phyloP scores from a whole-genome alignment of 1,139 yeast genomes.

The Lodderomyces elongisporus region DNA sequence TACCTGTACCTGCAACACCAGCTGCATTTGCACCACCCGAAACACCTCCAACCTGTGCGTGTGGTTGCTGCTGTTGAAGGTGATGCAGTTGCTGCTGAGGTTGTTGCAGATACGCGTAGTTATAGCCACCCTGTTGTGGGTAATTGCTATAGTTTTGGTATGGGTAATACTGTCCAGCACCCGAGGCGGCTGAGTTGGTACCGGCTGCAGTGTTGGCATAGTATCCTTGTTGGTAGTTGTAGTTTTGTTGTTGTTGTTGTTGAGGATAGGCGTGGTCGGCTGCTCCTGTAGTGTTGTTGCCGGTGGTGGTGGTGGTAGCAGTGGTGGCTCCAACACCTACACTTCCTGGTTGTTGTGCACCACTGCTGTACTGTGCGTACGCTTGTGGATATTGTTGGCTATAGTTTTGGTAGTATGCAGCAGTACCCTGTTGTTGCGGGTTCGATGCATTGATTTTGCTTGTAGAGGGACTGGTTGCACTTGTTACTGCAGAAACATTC shows the following conservation, averaged over 20 bases:
- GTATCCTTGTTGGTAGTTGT: slow-evolving; percentile 8
- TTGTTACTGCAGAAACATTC: slow-evolving; percentile 12
- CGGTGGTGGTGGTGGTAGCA: slow-evolving; percentile 13
- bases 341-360: slow-evolving; percentile 6
- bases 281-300: slow-evolving; percentile 13
- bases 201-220: slow-evolving; percentile 1
- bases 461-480: slow-evolving; percentile 11
- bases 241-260: slow-evolving; percentile 8
- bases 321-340: slow-evolving; percentile 8
- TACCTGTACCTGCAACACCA: no score
- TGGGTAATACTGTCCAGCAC: slow-evolving; percentile 2
- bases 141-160: slow-evolving; percentile 4
- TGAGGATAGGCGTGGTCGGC: slow-evolving; percentile 8
- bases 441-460: slow-evolving; percentile 10
- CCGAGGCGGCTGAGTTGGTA: not conserved
- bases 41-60: no score
- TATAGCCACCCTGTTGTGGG: slow-evolving; percentile 2
- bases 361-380: not conserved
- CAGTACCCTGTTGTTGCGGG: slow-evolving; percentile 9
- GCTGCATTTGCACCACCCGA: no score
- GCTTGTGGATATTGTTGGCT: slow-evolving; percentile 11
- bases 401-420: slow-evolving; percentile 15
- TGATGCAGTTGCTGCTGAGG: not conserved
- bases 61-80: no score
- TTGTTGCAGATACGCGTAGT: slow-evolving; percentile 1